Percentiles rank a stretch among this genome's conserved stretches.
Evolutionary conservation across 768 basidiomycete genomes (phyloP).

Genomic region (Inosperma sp.): DNA sequence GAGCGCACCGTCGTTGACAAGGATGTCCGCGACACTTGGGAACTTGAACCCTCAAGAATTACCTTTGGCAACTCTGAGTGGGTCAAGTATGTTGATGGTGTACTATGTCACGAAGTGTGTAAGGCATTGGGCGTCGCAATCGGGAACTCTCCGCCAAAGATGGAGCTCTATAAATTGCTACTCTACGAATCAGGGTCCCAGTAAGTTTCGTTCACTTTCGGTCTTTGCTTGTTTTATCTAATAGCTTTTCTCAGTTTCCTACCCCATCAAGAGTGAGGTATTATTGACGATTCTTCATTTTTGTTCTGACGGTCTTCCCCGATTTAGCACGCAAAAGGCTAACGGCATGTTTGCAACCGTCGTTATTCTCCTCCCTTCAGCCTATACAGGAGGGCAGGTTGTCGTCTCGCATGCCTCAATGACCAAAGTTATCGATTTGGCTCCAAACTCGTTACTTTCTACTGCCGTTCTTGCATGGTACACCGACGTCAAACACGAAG

Average conservation of each 20-base stretch:
- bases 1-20: constrained; percentile 40
- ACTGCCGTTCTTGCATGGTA: constrained; percentile 48
- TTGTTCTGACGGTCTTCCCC: not conserved
- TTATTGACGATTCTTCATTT: not conserved
- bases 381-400: constrained; percentile 43
- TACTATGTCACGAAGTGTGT: constrained; percentile 30
- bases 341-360: constrained; percentile 50
- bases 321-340: constrained; percentile 40
- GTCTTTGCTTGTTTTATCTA: constrained; percentile 2
- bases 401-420: constrained; percentile 37
- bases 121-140: constrained; percentile 33
- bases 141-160: constrained; percentile 25
- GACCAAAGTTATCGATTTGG: constrained; percentile 34
- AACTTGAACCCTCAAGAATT: constrained; percentile 40
- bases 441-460: constrained; percentile 25
- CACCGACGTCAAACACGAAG: constrained; percentile 48
- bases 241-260: constrained; percentile 31
- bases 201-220: constrained; percentile 29
- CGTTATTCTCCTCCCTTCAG: constrained; percentile 44
- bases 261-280: constrained; percentile 43
- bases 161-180: constrained; percentile 45
- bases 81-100: constrained; percentile 29
- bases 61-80: constrained; percentile 41
- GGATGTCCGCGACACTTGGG: constrained; percentile 47
- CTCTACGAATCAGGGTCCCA: constrained; percentile 47